Percentiles rank a stretch among this genome's conserved stretches.
Conservation (phyloP, 148 eudicot genomes). For the Polygonum maritimum region DNA sequence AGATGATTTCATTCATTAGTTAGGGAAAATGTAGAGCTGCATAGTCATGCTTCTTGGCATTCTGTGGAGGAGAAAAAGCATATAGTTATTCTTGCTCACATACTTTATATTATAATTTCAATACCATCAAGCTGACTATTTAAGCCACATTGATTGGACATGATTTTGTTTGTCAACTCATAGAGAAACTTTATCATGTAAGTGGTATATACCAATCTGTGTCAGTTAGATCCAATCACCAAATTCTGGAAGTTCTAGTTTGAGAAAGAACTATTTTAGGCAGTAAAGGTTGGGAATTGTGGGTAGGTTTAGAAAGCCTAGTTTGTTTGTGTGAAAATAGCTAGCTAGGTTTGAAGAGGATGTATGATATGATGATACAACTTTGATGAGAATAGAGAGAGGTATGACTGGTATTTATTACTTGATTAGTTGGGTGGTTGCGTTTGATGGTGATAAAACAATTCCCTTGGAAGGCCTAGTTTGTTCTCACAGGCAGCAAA, state of each 20-base stretch:
- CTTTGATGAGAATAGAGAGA: background rate
- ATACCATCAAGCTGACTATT: background rate
- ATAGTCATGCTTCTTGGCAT: background rate
- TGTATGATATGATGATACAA: background rate
- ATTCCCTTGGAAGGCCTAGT: background rate
- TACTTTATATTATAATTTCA: background rate
- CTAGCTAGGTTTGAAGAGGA: background rate
- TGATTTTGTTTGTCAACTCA: no score
- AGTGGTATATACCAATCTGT: no score
- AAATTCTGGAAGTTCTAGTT: no score
- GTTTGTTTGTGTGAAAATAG: background rate
- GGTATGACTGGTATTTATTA: background rate
- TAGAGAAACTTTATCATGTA: no score
- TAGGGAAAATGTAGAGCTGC: no score
- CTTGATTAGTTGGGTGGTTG: background rate
- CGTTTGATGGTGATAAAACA: background rate
- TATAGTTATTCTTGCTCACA: background rate
- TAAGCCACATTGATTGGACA: no score
- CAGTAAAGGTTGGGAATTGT: background rate
- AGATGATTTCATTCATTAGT: background rate
- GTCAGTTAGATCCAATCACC: no score
- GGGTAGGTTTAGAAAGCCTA: background rate
- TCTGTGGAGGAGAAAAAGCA: conserved; percentile 4
- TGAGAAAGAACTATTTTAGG: background rate
- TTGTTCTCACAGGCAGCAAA: no score